Evolutionary conservation across 1,139 yeast species (phyloP).

Genomic region (Sugiyamaella castrensis): DNA sequence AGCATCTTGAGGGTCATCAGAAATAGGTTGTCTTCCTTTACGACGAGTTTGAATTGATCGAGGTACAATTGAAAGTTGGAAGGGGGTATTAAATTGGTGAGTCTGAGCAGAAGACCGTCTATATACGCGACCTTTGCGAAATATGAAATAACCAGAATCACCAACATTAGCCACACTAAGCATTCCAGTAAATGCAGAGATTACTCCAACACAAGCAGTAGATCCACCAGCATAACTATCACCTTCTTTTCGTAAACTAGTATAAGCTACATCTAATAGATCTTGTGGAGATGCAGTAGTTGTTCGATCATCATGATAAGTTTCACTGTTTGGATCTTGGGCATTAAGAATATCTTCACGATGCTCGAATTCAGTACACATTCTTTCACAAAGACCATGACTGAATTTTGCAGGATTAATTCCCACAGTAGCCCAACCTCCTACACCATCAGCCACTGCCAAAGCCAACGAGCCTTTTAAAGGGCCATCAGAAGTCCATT

Average conservation of each 20-base stretch:
- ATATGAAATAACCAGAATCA: conserved; percentile 92
- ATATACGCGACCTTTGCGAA: conserved; percentile 61
- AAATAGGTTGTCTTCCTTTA: conserved; percentile 45
- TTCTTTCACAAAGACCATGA: conserved; percentile 36
- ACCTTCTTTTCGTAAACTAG: conserved; percentile 50
- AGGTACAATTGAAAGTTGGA: conserved; percentile 85
- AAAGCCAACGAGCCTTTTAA: conserved; percentile 53
- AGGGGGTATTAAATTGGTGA: conserved; percentile 89
- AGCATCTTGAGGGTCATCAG: conserved; percentile 56
- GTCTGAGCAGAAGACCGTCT: conserved; percentile 75
- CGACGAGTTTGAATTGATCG: conserved; percentile 42
- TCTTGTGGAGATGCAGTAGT: conserved; percentile 44
- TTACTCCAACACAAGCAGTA: conserved; percentile 83
- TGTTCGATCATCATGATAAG: conserved; percentile 11
- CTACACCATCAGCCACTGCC: conserved; percentile 97
- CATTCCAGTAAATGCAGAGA: conserved; percentile 51
- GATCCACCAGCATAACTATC: conserved; percentile 91
- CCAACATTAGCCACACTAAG: conserved; percentile 79
- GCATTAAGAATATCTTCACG: conserved; percentile 7
- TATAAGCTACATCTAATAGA: conserved; percentile 56
- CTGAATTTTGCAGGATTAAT: conserved; percentile 62
- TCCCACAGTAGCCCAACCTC: conserved; percentile 95
- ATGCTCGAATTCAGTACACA: conserved; percentile 26
- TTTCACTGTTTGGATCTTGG: conserved; percentile 9
- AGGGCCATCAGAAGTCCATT: conserved; percentile 34